Base-by-base conservation (phyloP, 164 flowering plant genomes). In the Vitis rotundifolia region DNA sequence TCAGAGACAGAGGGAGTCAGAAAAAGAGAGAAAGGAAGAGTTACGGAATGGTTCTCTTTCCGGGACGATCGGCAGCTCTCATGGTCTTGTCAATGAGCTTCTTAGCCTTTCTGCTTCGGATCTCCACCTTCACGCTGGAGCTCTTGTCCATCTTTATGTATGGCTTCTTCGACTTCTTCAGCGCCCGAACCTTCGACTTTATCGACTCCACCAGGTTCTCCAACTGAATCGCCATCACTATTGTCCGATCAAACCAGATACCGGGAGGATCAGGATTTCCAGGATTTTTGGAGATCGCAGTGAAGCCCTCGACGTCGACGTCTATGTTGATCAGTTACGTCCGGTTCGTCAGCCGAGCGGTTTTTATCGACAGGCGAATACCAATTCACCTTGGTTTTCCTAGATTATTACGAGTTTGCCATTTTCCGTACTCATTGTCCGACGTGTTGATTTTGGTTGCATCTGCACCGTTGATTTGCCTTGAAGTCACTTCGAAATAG, bases 141-240 rank as follows among this genome's bases (percentile, higher is more conserved):
- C 95, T 90, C 73, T 91, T 93, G 76, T 93, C 98, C 92, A 93
- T 91, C 79, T 87, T 91, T 11, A 89, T 44, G 76, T 93, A 93
- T 0, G 91, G 86, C 71, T 87, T 90, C 88, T 79, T 91, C 70
- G 80, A 61, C 66, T 86, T 92, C 88, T 85, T 92, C 77, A 88
- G 70, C 0, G 84, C 75, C 54, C 85, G 72, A 22, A 94, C 91
- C 85, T 94, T 94, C 15, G 97, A 88, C 52, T 89, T 94, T 57
- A 94, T 92, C 56, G 94, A 68, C 69, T 86, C 80, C 76, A 94
- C 86, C 77, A 94, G 61, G 65, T 52, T 86, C 80, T 82, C 97
- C 65, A 92, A 48, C 71, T 87, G 89, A 61, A 64, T 84, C 75
- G 83, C 91, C 93, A 88, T 87, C 68, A 49, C 49, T 47, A 10